These are phyloP conservation scores for Wickerhamomyces alni DNA, from an alignment of 805 yeast genomes.

Conservation along the genomic window DNA sequence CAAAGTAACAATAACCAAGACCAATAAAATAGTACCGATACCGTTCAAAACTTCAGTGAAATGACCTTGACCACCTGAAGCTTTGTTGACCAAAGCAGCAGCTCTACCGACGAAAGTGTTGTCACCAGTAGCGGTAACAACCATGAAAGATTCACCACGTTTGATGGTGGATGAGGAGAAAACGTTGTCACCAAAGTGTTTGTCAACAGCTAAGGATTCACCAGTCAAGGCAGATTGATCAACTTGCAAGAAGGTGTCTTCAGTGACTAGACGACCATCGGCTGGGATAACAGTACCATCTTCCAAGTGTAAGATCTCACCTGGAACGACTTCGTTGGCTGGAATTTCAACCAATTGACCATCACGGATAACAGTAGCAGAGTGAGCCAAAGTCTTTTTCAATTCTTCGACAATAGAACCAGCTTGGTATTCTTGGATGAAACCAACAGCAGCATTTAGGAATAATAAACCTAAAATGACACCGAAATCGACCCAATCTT, in stretches of 20 bases:
- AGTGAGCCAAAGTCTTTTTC: constrained; percentile 89
- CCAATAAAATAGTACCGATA: constrained; percentile 89
- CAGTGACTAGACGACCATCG: constrained; percentile 85
- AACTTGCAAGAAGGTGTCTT: constrained; percentile 80
- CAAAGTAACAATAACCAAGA: constrained; percentile 81
- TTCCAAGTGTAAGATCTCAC: constrained; percentile 88
- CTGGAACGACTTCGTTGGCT: constrained; percentile 87
- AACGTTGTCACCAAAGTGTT: constrained; percentile 78
- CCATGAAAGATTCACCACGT: constrained; percentile 93
- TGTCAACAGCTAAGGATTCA: constrained; percentile 94
- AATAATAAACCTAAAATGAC: constrained; percentile 83
- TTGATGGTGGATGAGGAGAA: constrained; percentile 93
- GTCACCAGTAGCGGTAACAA: constrained; percentile 94
- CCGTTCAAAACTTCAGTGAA: constrained; percentile 97
- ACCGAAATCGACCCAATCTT: constrained; percentile 99
- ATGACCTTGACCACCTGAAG: constrained; percentile 90
- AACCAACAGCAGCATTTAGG: constrained; percentile 91
- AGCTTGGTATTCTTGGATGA: constrained; percentile 95
- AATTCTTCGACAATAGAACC: constrained; percentile 96
- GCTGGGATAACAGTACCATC: constrained; percentile 93
- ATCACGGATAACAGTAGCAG: constrained; percentile 81
- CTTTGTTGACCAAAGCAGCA: constrained; percentile 93
- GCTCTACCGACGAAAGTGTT: constrained; percentile 95
- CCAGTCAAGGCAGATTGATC: constrained; percentile 98
- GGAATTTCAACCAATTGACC: constrained; percentile 71